phyloP scores from a whole-genome alignment of 768 basidiomycete genomes.

The Boletus sensibilis region DNA sequence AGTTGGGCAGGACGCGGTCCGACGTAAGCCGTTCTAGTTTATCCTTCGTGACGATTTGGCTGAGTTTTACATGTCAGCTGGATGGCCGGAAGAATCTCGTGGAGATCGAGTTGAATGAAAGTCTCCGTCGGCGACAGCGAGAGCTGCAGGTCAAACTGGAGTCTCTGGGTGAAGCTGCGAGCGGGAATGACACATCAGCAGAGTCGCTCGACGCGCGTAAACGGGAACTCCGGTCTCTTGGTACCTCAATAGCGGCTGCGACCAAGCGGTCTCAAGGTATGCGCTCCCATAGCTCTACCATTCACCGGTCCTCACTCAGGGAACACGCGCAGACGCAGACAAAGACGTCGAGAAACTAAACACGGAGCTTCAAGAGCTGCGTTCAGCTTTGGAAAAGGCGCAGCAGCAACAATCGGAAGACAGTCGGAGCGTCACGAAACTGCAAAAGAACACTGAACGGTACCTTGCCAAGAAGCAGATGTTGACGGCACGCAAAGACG shows the following conservation, averaged over 20 bases:
- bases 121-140: constrained; percentile 73
- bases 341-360: constrained; percentile 66
- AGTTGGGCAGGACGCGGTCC: constrained; percentile 63
- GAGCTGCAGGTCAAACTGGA: constrained; percentile 80
- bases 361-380: constrained; percentile 64
- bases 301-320: not conserved
- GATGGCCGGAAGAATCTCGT: constrained; percentile 75
- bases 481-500: constrained; percentile 80
- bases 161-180: constrained; percentile 59
- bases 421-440: constrained; percentile 77
- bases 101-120: constrained; percentile 93
- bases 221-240: constrained; percentile 68
- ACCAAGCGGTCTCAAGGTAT: constrained; percentile 62
- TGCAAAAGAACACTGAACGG: constrained; percentile 94
- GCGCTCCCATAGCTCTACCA: not conserved
- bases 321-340: constrained; percentile 54
- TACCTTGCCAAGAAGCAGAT: constrained; percentile 92
- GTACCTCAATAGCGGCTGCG: constrained; percentile 62
- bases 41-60: not conserved
- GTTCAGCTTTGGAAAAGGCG: constrained; percentile 63
- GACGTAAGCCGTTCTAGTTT: constrained; percentile 49
- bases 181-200: constrained; percentile 53
- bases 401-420: constrained; percentile 87
- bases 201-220: constrained; percentile 67
- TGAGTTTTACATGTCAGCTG: constrained; percentile 32